Evolutionary conservation across 768 basidiomycete genomes (phyloP).

Genomic region (Boletales sp.): DNA sequence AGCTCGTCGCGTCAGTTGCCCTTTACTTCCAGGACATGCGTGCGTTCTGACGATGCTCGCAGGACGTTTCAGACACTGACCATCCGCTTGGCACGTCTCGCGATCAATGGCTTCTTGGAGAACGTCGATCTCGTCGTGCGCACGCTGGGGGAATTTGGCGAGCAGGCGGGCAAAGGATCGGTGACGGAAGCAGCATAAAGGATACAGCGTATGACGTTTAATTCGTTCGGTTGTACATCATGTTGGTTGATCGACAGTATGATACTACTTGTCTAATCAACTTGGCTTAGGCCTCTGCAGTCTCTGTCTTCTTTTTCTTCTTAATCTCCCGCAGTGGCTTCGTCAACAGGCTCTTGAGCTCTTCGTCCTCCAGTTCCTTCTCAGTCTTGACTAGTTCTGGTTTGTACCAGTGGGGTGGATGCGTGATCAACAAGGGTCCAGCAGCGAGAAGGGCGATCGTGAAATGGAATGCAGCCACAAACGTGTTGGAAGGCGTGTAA

Average conservation of each 20-base stretch:
- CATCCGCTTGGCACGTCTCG: conserved; percentile 78
- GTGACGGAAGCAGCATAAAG: not conserved
- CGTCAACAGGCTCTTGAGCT: conserved; percentile 72
- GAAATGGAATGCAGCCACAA: conserved; percentile 95
- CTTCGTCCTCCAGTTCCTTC: conserved; percentile 86
- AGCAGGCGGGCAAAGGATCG: conserved; percentile 45
- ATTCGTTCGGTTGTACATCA: conserved; percentile 15
- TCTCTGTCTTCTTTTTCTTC: conserved; percentile 84
- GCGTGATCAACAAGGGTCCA: conserved; percentile 84
- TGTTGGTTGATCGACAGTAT: conserved; percentile 10
- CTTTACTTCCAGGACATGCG: not conserved
- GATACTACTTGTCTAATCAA: conserved; percentile 18
- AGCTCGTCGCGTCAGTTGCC: conserved; percentile 68
- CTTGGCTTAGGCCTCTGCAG: conserved; percentile 35
- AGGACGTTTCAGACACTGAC: conserved; percentile 79
- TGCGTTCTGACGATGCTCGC: not conserved
- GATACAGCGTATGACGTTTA: conserved; percentile 9
- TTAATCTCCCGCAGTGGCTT: conserved; percentile 83
- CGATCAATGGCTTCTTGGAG: conserved; percentile 84
- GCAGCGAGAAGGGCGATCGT: conserved; percentile 90
- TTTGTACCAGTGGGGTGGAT: conserved; percentile 90
- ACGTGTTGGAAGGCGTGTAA: conserved; percentile 77
- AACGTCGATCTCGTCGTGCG: conserved; percentile 83
- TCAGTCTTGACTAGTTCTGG: conserved; percentile 86
- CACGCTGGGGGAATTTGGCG: conserved; percentile 77